These are phyloP conservation scores for Pilatotrama ljubarskyi DNA, from an alignment of 768 basidiomycete species.

Conservation along the genomic window DNA sequence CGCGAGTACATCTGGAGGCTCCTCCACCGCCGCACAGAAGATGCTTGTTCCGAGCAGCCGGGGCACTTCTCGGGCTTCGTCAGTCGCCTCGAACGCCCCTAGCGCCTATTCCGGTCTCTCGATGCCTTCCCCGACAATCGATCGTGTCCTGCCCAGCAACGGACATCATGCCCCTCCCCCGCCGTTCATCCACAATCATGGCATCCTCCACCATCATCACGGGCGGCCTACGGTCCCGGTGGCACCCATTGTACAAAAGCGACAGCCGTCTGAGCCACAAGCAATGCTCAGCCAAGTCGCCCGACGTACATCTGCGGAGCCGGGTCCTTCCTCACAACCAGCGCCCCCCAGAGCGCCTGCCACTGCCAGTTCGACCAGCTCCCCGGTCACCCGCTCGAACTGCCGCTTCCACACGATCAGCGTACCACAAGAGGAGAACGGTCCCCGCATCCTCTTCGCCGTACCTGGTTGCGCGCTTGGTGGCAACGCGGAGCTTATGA, in stretches of 20 bases:
- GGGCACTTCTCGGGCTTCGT: constrained; percentile 41
- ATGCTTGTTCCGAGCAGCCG: constrained; percentile 31
- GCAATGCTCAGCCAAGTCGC: not conserved
- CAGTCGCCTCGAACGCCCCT: constrained; percentile 41
- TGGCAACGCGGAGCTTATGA: constrained; percentile 52
- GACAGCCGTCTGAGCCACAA: constrained; percentile 10
- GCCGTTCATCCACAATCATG: constrained; percentile 30
- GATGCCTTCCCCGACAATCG: constrained; percentile 26
- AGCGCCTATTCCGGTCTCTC: constrained; percentile 25
- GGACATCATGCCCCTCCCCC: constrained; percentile 13
- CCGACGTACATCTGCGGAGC: constrained; percentile 1
- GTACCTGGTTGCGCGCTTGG: constrained; percentile 68
- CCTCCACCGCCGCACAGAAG: constrained; percentile 41
- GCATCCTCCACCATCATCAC: constrained; percentile 32
- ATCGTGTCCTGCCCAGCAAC: constrained; percentile 9
- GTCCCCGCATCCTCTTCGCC: constrained; percentile 58
- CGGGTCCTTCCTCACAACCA: constrained; percentile 15
- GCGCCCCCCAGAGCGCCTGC: not conserved
- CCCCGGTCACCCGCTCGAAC: constrained; percentile 65
- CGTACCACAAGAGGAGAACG: constrained; percentile 51
- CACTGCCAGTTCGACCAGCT: constrained; percentile 28
- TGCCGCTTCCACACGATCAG: constrained; percentile 72
- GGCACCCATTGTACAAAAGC: not conserved
- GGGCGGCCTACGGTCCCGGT: constrained; percentile 14
- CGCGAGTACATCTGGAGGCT: constrained; percentile 35